phyloP scores from a whole-genome alignment of 164 flowering plant genomes.

The Magnolia changhungtana region DNA sequence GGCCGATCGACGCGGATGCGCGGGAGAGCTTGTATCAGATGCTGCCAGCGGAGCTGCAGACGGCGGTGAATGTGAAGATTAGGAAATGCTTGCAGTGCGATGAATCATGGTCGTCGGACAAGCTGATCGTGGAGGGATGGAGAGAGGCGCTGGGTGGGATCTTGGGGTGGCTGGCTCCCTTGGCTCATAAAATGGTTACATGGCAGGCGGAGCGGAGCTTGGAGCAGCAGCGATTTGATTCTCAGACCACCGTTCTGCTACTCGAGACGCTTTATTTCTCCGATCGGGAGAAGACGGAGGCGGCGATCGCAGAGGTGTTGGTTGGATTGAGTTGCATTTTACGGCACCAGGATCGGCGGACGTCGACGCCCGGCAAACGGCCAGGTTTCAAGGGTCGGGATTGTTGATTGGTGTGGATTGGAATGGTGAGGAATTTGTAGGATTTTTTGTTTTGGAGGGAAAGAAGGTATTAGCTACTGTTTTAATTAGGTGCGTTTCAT shows the following conservation, averaged over 20 bases:
- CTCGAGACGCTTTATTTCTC: slow-evolving; percentile 74
- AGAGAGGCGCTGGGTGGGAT: slow-evolving; percentile 44
- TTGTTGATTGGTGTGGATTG: background rate
- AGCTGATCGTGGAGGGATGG: slow-evolving; percentile 28
- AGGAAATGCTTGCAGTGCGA: slow-evolving; percentile 20
- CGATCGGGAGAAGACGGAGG: slow-evolving; percentile 78
- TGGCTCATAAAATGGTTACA: slow-evolving; percentile 61
- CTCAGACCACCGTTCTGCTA: slow-evolving; percentile 46
- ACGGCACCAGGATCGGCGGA: slow-evolving; percentile 24
- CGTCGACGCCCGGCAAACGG: background rate
- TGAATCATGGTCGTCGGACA: slow-evolving; percentile 36
- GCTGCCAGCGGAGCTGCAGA: slow-evolving; percentile 50
- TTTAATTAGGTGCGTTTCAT: no score
- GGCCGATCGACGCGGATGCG: slow-evolving; percentile 26
- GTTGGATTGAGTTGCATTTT: slow-evolving; percentile 69
- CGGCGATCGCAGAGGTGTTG: slow-evolving; percentile 66
- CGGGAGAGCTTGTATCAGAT: slow-evolving; percentile 48
- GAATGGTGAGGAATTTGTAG: no score
- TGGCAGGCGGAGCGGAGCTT: slow-evolving; percentile 69
- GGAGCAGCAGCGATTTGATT: slow-evolving; percentile 54
- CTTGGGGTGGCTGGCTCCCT: slow-evolving; percentile 68
- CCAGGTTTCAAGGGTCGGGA: background rate
- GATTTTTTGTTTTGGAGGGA: background rate
- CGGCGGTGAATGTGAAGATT: slow-evolving; percentile 42
- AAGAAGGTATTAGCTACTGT: background rate